Percentiles rank a stretch among this genome's conserved stretches.
Conservation (phyloP, 106 monocot species). For the Acanthochlamys bracteata region DNA sequence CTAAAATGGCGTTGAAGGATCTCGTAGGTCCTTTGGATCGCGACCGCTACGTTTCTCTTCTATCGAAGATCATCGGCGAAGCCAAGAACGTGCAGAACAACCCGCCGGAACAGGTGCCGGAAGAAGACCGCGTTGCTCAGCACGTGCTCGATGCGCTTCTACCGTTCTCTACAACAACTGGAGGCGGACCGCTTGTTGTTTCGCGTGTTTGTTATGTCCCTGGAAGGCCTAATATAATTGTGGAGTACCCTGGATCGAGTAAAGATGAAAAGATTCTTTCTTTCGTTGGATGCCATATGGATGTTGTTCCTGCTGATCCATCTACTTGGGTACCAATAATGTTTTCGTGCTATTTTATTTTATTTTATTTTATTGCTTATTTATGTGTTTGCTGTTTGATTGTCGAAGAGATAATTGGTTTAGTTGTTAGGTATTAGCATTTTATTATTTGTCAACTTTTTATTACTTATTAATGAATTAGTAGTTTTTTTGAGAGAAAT, state of each 20-base stretch:
- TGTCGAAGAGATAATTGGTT: no score
- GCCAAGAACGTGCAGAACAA: constrained; percentile 89
- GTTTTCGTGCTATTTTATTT: background rate
- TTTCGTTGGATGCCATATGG: constrained; percentile 98
- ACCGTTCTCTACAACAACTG: constrained; percentile 57
- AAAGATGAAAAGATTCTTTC: constrained; percentile 28
- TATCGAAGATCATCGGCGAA: constrained; percentile 73
- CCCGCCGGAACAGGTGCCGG: constrained; percentile 79
- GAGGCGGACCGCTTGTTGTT: constrained; percentile 75
- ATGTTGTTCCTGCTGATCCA: constrained; percentile 88
- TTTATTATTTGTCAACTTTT: background rate
- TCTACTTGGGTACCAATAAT: constrained; percentile 41
- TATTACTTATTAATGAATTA: no score
- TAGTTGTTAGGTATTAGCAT: no score
- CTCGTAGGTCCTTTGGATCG: constrained; percentile 48
- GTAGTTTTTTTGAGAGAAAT: no score
- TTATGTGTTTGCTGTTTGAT: no score
- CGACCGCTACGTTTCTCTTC: constrained; percentile 61
- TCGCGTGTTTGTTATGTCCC: constrained; percentile 47
- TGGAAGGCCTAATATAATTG: constrained; percentile 79
- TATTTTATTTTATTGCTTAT: no score
- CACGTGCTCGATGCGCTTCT: constrained; percentile 85
- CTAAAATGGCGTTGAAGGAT: constrained; percentile 55
- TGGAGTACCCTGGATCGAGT: constrained; percentile 83
- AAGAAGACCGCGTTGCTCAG: constrained; percentile 72